Percentiles rank a stretch among this genome's conserved stretches.
phyloP scores from a whole-genome alignment of 345 rosid genomes.

The Corchorus olitorius region DNA sequence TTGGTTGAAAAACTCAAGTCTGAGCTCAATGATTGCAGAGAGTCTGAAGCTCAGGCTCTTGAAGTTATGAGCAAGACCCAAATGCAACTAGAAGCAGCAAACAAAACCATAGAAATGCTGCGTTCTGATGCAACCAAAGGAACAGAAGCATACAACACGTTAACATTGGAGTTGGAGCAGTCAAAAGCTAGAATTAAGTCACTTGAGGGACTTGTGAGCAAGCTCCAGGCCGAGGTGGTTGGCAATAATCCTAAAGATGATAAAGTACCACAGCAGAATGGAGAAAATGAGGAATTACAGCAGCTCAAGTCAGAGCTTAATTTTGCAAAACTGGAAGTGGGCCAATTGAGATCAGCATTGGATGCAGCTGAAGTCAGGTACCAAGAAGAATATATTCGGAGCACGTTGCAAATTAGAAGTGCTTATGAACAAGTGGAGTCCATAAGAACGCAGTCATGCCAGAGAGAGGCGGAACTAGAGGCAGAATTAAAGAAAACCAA shows the following conservation, averaged over 20 bases:
- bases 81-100: slow-evolving; percentile 66
- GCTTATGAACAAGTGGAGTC: slow-evolving; percentile 79
- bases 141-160: slow-evolving; percentile 58
- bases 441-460: slow-evolving; percentile 49
- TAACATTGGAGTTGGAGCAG: slow-evolving; percentile 64
- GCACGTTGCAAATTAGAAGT: slow-evolving; percentile 81
- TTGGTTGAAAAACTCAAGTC: slow-evolving; percentile 68
- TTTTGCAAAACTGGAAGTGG: slow-evolving; percentile 53
- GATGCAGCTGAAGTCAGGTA: slow-evolving; percentile 78
- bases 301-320: slow-evolving; percentile 62
- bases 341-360: slow-evolving; percentile 64
- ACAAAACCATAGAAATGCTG: slow-evolving; percentile 60
- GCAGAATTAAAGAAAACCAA: slow-evolving; percentile 52
- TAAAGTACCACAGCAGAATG: slow-evolving; percentile 25
- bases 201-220: slow-evolving; percentile 63
- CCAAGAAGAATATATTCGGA: slow-evolving; percentile 85
- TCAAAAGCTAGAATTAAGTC: slow-evolving; percentile 59
- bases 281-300: slow-evolving; percentile 34
- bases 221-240: slow-evolving; percentile 46
- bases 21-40: slow-evolving; percentile 64
- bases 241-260: slow-evolving; percentile 14
- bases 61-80: slow-evolving; percentile 57
- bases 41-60: slow-evolving; percentile 74
- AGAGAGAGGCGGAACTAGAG: slow-evolving; percentile 58
- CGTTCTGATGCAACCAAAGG: slow-evolving; percentile 60